Evolutionary conservation across 495 filamentous ascomycete species (phyloP), one percentile per base, ranked within the genome.

Genomic region (Neurospora terricola): DNA sequence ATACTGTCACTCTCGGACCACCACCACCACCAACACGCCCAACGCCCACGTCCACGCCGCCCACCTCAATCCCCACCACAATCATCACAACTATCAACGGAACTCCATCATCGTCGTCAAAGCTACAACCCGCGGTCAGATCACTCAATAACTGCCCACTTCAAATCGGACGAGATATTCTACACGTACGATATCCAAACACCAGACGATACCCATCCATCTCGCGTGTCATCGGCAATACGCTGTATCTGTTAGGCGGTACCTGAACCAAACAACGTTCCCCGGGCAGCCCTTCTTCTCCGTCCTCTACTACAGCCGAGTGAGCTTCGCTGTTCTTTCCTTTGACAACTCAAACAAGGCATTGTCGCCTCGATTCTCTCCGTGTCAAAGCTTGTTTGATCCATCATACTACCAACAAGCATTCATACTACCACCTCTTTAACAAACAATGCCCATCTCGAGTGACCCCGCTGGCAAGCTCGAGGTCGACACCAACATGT

Each of bases 401-500:
- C 27, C 27, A 34, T 66, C 54, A 16, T 66, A 66, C 54, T 66
- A 62, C 27, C 54, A 62, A 27, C 54, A 54, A 54, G 48, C 48
- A 27, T 48, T 18, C 48, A 43, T 37, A 37, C 36, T 37, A 37
- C 36, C 36, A 37, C 36, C 38, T 42, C 54, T 23, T 30, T 74
- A 68, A 62, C 76, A 76, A 76, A 80, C 74, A 66, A 80, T 81
- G 79, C 77, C 77, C 66, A 73, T 78, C 54, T 79, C 78, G 74
- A 80, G 70, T 72, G 79, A 82, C 76, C 71, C 74, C 69, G 74
- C 42, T 27, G 73, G 23, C 76, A 78, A 81, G 76, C 72, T 75
- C 59, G 80, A 81, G 45, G 42, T 75, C 72, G 75, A 71, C 73
- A 76, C 72, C 45, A 54, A 74, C 72, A 82, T 82, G 81, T 80